Conservation (phyloP, 2,329 filamentous ascomycete species). For the Rhynchosporium secalis region DNA sequence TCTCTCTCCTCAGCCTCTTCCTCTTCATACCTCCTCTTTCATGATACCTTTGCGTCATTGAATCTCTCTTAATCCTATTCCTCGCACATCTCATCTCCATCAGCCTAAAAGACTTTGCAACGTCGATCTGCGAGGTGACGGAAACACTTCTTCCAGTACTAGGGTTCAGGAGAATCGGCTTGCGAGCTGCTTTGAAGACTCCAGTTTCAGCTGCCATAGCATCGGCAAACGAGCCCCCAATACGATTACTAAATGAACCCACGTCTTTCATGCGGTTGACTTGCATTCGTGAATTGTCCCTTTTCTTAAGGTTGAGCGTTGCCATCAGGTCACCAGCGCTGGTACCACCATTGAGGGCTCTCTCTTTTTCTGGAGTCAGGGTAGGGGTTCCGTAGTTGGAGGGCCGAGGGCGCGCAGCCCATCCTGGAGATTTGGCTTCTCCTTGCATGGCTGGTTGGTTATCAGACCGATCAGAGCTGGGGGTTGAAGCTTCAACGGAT, state of each 20-base stretch:
- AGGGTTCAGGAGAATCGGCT: slow-evolving; percentile 32
- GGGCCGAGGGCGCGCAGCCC: slow-evolving; percentile 6
- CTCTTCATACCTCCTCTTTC: slow-evolving; percentile 74
- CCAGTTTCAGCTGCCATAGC: not conserved
- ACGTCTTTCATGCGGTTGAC: slow-evolving; percentile 1
- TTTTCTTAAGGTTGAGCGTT: not conserved
- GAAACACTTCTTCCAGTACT: slow-evolving; percentile 33
- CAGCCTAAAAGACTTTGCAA: slow-evolving; percentile 32
- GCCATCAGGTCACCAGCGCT: slow-evolving; percentile 9
- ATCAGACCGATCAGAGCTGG: slow-evolving; percentile 3
- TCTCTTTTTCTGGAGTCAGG: slow-evolving; percentile 6
- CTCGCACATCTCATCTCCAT: slow-evolving; percentile 46
- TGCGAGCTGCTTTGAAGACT: slow-evolving; percentile 7
- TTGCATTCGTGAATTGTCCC: slow-evolving; percentile 5
- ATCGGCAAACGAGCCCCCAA: not conserved
- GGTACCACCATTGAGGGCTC: slow-evolving; percentile 7
- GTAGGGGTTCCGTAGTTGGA: not conserved
- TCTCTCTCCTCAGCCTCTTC: slow-evolving; percentile 69
- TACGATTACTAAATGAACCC: not conserved
- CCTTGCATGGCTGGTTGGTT: not conserved
- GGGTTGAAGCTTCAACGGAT: not conserved
- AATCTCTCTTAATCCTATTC: slow-evolving; percentile 61
- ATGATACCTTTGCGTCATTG: slow-evolving; percentile 64
- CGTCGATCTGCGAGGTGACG: slow-evolving; percentile 30
- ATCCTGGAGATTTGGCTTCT: slow-evolving; percentile 10